A percentile compares a stretch with the other conserved stretches of the same genome.
Evolutionary conservation across 225 moss, liverwort and hornwort species (phyloP).

Genomic region (Physcomitrellopsis africana): DNA sequence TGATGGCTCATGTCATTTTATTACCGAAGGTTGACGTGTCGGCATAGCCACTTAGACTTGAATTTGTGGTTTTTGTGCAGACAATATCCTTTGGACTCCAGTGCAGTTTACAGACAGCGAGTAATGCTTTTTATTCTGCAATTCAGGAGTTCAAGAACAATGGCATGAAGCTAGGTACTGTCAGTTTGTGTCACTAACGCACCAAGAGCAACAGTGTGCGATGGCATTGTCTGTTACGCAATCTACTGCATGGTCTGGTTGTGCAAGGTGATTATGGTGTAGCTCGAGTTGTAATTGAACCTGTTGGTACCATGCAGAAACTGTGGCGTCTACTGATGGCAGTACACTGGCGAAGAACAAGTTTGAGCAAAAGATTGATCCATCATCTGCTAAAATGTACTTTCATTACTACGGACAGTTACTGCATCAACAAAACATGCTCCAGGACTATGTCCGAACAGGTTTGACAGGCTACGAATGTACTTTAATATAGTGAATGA

Average conservation of each 20-base stretch:
- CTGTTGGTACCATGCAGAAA: slow-evolving; percentile 12
- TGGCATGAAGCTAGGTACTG: slow-evolving; percentile 33
- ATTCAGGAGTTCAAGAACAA: slow-evolving; percentile 36
- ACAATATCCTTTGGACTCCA: slow-evolving; percentile 52
- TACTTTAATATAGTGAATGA: neutral
- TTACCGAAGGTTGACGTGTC: neutral
- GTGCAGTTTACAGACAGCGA: slow-evolving; percentile 40
- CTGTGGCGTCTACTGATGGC: neutral
- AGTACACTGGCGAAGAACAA: slow-evolving; percentile 23
- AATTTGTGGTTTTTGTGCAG: slow-evolving; percentile 27
- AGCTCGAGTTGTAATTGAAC: slow-evolving; percentile 10
- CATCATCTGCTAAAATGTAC: slow-evolving; percentile 45
- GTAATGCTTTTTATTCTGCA: slow-evolving; percentile 36
- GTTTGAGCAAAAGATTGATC: slow-evolving; percentile 40
- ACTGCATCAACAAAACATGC: slow-evolving; percentile 43
- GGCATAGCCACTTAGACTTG: neutral
- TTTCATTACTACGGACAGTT: slow-evolving; percentile 47
- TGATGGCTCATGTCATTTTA: neutral
- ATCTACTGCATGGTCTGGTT: neutral
- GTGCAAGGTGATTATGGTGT: neutral
- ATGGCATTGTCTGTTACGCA: slow-evolving; percentile 4
- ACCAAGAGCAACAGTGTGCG: neutral
- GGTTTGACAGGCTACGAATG: slow-evolving; percentile 21
- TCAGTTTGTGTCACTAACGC: neutral
- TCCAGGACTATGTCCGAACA: slow-evolving; percentile 46